Evolutionary conservation across 805 yeast species (phyloP), one percentile per base, ranked within the genome.

Genomic region (Candida orba): DNA sequence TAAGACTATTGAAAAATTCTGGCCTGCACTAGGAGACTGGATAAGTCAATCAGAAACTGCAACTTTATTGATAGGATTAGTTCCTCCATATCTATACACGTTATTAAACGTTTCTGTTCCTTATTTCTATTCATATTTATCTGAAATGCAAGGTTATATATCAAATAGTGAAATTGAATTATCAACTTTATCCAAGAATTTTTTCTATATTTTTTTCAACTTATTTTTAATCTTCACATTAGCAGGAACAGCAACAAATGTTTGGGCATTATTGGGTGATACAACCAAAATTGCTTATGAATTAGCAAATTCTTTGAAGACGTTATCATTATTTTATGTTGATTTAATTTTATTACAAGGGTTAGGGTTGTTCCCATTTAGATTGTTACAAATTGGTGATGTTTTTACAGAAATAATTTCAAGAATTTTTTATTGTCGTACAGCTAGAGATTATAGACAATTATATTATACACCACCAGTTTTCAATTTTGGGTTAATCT

Each of bases 121-220:
- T 2, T 90, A 81, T 58, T 71, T 91, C 42, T 90, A 87, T 58
- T 84, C 84, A 36, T 86, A 82, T 73, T 36, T 42, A 36, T 45
- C 41, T 17, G 45, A 34, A 66, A 90, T 39, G 82, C 98, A 91
- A 67, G 98, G 99, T 0, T 86, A 78, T 56, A 79, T 95, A 0
- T 88, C 97, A 6, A 81, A 84, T 54, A 89, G 95, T 36, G 98
- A 93, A 54, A 95, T 85, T 50, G 98, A 91, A 61, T 67, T 89
- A n/a, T 84, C 96, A 0, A 76, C 89, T 15, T 89, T 91, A 3
- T 81, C 95, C 22, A 91, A 93, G 65, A 93, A 93, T 66, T 91
- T 91, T 65, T 90, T 93, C 60, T 93, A 89, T 63, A 83, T 90
- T 34, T 93, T 93, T 64, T 95, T 91, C 51, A 91, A 91, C 64